Conservation (phyloP, 2,329 filamentous ascomycete genomes). For the Stagonosporopsis chrysanthemi region DNA sequence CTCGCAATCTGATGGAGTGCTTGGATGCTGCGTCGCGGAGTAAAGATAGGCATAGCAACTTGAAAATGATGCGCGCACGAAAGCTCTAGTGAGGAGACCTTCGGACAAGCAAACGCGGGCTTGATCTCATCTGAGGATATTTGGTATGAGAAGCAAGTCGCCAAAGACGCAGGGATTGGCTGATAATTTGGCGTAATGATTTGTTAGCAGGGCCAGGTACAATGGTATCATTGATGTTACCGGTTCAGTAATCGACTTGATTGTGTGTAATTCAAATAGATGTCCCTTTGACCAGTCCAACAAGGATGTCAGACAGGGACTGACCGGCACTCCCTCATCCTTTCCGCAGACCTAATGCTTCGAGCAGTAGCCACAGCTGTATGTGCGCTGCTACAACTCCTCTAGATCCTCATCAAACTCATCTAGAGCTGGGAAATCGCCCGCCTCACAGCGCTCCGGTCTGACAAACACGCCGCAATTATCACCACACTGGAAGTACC, state of each 20-base stretch:
- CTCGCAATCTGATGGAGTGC: neutral
- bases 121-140: neutral
- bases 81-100: neutral
- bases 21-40: neutral
- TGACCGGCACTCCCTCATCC: neutral
- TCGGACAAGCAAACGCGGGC: no score
- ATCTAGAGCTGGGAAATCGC: constrained; percentile 68
- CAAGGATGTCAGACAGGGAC: neutral
- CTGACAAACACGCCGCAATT: constrained; percentile 82
- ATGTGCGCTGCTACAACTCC: constrained; percentile 54
- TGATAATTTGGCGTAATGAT: no score
- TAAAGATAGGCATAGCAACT: neutral
- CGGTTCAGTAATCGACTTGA: neutral
- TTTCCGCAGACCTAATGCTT: neutral
- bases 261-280: neutral
- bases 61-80: neutral
- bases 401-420: constrained; percentile 70
- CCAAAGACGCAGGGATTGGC: no score
- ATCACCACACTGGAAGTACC: constrained; percentile 73
- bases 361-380: neutral
- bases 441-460: constrained; percentile 78
- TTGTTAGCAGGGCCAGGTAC: neutral
- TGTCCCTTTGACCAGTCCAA: neutral
- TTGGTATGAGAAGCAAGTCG: neutral
- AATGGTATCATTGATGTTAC: neutral